A percentile compares a stretch with the other conserved stretches of the same genome.
Evolutionary conservation across 2,329 filamentous ascomycete genomes (phyloP).

Genomic region (Trichoderma brevicompactum): DNA sequence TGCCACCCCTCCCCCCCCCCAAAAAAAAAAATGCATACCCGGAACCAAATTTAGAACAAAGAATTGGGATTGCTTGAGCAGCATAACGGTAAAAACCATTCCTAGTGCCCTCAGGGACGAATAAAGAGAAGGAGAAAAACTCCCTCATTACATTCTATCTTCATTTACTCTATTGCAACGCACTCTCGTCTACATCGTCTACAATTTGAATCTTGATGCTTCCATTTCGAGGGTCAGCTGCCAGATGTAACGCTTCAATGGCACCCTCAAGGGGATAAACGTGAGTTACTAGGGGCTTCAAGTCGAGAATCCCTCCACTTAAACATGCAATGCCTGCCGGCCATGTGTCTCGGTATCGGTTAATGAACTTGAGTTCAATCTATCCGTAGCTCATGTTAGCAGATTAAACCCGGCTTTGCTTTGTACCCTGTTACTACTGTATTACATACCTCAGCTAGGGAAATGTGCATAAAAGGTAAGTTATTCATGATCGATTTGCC

Average conservation of each 20-base stretch:
- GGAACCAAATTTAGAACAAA: too few species aligned
- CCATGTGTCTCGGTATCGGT: slow-evolving; percentile 17
- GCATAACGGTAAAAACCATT: too few species aligned
- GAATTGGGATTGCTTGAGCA: too few species aligned
- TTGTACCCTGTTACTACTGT: too few species aligned
- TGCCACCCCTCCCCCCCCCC: too few species aligned
- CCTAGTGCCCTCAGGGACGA: neutral
- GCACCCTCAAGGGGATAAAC: slow-evolving; percentile 12
- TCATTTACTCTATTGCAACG: neutral
- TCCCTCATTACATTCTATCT: neutral
- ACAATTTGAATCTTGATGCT: slow-evolving; percentile 23
- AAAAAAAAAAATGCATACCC: too few species aligned
- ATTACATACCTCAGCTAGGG: slow-evolving; percentile 13
- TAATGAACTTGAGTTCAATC: slow-evolving; percentile 22
- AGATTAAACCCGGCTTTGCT: neutral
- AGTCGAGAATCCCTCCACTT: slow-evolving; percentile 12
- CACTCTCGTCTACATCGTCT: neutral
- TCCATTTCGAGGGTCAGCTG: slow-evolving; percentile 11
- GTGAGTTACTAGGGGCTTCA: slow-evolving; percentile 17
- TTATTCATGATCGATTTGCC: slow-evolving; percentile 24
- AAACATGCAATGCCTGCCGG: slow-evolving; percentile 19
- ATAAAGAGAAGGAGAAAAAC: neutral
- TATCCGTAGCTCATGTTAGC: neutral
- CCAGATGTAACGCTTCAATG: slow-evolving; percentile 6
- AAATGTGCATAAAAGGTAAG: slow-evolving; percentile 23